A percentile compares a stretch with the other conserved stretches of the same genome.
These are phyloP conservation scores for Euphorbia tirucalli DNA, from an alignment of 345 rosid genomes.

Conservation along the genomic window DNA sequence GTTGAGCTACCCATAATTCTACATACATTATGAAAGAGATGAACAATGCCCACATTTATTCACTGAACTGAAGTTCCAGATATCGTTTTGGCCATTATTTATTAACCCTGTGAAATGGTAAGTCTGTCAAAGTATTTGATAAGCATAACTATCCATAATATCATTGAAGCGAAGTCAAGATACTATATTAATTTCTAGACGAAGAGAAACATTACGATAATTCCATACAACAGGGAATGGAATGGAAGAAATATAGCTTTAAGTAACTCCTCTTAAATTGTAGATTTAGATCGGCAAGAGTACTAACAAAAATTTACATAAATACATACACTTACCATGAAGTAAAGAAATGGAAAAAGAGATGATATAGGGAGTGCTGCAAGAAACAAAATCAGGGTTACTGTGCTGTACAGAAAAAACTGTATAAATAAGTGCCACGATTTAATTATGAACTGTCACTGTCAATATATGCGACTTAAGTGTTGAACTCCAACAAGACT, in stretches of 20 bases:
- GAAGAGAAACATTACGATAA: not conserved
- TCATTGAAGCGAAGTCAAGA: not conserved
- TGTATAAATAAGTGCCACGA: no score
- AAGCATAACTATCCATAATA: not conserved
- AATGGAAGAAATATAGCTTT: not conserved
- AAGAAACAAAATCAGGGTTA: constrained; percentile 26
- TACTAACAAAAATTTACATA: no score
- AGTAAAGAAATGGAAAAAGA: constrained; percentile 86
- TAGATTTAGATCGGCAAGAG: not conserved
- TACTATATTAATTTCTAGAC: not conserved
- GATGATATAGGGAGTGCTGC: constrained; percentile 87
- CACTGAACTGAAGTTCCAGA: not conserved
- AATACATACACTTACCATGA: constrained; percentile 63
- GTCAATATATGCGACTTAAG: not conserved
- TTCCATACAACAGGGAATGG: no score
- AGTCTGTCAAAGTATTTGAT: not conserved
- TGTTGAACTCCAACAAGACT: no score
- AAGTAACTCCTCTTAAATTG: not conserved
- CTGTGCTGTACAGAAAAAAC: not conserved
- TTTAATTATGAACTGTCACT: no score
- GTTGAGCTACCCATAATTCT: not conserved
- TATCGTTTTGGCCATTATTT: not conserved
- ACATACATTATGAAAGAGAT: not conserved
- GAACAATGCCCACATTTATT: not conserved
- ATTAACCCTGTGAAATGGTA: not conserved